These are phyloP conservation scores for Rhinocladiella similis DNA, from an alignment of 2,329 filamentous ascomycete species.

Conservation along the genomic window DNA sequence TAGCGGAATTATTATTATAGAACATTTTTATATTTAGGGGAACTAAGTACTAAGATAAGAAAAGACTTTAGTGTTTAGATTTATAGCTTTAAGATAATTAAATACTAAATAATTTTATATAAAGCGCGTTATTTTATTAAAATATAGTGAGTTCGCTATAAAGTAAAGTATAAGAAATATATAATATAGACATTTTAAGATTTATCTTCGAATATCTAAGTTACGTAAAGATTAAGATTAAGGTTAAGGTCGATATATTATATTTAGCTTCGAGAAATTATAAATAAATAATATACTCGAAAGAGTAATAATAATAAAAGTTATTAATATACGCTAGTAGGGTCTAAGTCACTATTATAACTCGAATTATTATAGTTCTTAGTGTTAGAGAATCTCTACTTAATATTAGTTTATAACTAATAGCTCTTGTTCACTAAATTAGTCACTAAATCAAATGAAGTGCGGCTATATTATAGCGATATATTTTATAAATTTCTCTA, in stretches of 20 bases:
- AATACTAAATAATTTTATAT: not conserved
- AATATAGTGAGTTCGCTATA: not conserved
- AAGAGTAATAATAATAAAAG: no score
- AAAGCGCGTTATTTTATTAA: not conserved
- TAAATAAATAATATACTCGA: no score
- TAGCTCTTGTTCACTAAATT: slow-evolving; percentile 58
- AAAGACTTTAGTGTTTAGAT: not conserved
- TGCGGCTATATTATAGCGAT: slow-evolving; percentile 65
- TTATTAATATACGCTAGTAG: no score
- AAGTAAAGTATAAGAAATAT: not conserved
- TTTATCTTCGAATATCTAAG: no score
- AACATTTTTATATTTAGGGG: not conserved
- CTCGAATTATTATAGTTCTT: no score
- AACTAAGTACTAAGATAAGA: not conserved
- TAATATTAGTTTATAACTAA: not conserved
- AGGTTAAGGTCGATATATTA: no score
- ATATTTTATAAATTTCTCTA: slow-evolving; percentile 71
- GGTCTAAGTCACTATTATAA: no score
- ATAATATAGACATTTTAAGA: not conserved
- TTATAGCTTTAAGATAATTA: not conserved
- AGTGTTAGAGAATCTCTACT: no score
- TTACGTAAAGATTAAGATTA: no score
- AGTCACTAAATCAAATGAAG: slow-evolving; percentile 61
- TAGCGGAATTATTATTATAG: not conserved
- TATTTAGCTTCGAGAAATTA: no score